Evolutionary conservation across 2,329 filamentous ascomycete species (phyloP).

Genomic region (Cryphonectria japonica): DNA sequence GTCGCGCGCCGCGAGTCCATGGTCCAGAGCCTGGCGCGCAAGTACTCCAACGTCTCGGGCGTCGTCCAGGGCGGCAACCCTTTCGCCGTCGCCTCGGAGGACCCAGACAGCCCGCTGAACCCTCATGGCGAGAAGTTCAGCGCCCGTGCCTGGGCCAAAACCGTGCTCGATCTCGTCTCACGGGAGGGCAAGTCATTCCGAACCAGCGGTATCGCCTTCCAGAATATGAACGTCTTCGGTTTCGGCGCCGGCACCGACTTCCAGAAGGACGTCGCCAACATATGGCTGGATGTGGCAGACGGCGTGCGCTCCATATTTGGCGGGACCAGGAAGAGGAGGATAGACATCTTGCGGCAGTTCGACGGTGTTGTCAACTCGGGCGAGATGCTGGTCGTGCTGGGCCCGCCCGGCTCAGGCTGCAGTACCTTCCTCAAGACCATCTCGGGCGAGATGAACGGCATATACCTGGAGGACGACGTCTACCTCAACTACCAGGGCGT

Average conservation of each 20-base stretch:
- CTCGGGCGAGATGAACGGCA: slow-evolving; percentile 80
- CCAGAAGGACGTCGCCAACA: slow-evolving; percentile 68
- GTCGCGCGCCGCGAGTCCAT: slow-evolving; percentile 50
- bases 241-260: slow-evolving; percentile 71
- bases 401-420: slow-evolving; percentile 74
- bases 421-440: slow-evolving; percentile 86
- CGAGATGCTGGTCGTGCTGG: slow-evolving; percentile 77
- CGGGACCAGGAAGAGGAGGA: slow-evolving; percentile 53
- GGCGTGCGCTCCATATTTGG: slow-evolving; percentile 55
- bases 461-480: slow-evolving; percentile 70
- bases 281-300: slow-evolving; percentile 56
- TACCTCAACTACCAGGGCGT: slow-evolving; percentile 85
- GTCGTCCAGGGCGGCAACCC: slow-evolving; percentile 48
- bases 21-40: slow-evolving; percentile 60
- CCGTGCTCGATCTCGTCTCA: slow-evolving; percentile 56
- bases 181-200: slow-evolving; percentile 60
- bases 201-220: slow-evolving; percentile 67
- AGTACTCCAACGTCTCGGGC: slow-evolving; percentile 49
- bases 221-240: slow-evolving; percentile 70
- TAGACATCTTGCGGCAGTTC: slow-evolving; percentile 70
- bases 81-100: slow-evolving; percentile 45
- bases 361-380: slow-evolving; percentile 71
- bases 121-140: slow-evolving; percentile 54
- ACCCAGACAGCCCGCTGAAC: slow-evolving; percentile 51
- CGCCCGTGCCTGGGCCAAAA: slow-evolving; percentile 62